Evolutionary conservation across 306 rosid genomes (phyloP).

Genomic region (Lathyrus tuberosus): DNA sequence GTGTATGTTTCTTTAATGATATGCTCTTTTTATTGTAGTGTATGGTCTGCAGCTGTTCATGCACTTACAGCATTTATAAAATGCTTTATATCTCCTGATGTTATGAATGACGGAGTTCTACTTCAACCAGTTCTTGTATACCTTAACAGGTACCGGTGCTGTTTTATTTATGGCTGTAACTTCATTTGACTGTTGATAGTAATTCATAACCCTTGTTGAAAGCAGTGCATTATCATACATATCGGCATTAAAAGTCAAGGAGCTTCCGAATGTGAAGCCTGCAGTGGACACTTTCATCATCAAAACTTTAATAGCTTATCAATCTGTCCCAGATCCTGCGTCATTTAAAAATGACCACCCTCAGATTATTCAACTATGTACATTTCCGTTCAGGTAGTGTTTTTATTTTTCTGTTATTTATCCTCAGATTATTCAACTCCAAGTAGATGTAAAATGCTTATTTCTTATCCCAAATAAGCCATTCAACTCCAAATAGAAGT

Average conservation of each 20-base stretch:
- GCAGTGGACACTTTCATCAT: conserved; percentile 66
- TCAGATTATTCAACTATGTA: conserved; percentile 77
- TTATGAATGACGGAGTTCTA: conserved; percentile 59
- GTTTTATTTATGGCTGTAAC: conserved; percentile 27
- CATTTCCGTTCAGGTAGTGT: conserved; percentile 87
- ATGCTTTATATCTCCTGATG: conserved; percentile 71
- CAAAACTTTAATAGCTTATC: conserved; percentile 80
- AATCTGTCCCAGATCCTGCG: conserved; percentile 82
- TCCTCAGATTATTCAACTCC: background rate
- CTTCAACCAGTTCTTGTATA: conserved; percentile 92
- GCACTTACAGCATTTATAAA: conserved; percentile 85
- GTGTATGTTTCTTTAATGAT: conserved; percentile 10
- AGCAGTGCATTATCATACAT: conserved; percentile 85
- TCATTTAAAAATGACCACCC: conserved; percentile 81
- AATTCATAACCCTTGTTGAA: conserved; percentile 41
- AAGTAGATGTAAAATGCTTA: conserved; percentile 12
- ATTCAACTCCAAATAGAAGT: background rate
- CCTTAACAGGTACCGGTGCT: conserved; percentile 71
- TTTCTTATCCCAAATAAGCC: conserved; percentile 9
- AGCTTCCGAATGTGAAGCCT: conserved; percentile 61
- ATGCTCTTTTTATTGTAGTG: conserved; percentile 56
- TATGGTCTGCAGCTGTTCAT: conserved; percentile 94
- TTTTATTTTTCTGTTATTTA: conserved; percentile 20
- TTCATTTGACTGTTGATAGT: conserved; percentile 29
- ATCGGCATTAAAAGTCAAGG: conserved; percentile 65